phyloP scores from a whole-genome alignment of 2,329 filamentous ascomycete genomes.

The Graphiopsis chlorocephala region DNA sequence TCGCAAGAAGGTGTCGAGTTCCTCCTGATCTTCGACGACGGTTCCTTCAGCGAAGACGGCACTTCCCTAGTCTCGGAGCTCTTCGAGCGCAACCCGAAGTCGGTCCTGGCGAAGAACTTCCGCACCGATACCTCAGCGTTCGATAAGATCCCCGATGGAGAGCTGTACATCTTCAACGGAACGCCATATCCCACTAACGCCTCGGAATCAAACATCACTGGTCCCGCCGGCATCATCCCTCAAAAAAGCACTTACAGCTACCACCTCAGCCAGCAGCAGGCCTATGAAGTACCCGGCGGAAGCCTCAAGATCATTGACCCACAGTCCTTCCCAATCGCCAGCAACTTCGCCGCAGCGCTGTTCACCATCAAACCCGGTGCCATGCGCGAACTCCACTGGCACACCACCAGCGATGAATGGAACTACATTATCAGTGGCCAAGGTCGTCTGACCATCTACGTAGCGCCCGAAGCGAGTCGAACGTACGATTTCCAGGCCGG shows the following conservation, averaged over 20 bases:
- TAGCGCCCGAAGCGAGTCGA: slow-evolving; percentile 48
- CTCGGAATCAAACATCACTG: slow-evolving; percentile 43
- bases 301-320: slow-evolving; percentile 59
- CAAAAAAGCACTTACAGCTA: slow-evolving; percentile 37
- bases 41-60: slow-evolving; percentile 57
- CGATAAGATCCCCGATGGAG: slow-evolving; percentile 35
- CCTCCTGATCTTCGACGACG: slow-evolving; percentile 59
- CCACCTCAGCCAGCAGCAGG: slow-evolving; percentile 47
- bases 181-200: slow-evolving; percentile 34
- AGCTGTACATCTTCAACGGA: slow-evolving; percentile 43
- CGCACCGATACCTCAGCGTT: slow-evolving; percentile 37
- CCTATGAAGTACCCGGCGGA: slow-evolving; percentile 54
- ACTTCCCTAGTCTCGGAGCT: slow-evolving; percentile 55
- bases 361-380: slow-evolving; percentile 61
- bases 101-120: slow-evolving; percentile 44
- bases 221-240: slow-evolving; percentile 29
- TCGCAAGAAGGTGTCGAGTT: slow-evolving; percentile 58
- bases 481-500: slow-evolving; percentile 61
- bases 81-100: slow-evolving; percentile 33
- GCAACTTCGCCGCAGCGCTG: slow-evolving; percentile 55
- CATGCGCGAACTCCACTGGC: slow-evolving; percentile 65
- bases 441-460: slow-evolving; percentile 56
- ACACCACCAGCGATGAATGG: slow-evolving; percentile 61
- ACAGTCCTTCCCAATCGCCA: slow-evolving; percentile 55
- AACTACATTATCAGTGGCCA: slow-evolving; percentile 57